Evolutionary conservation across 768 basidiomycete species (phyloP).

Genomic region (Podaxis rugospora): DNA sequence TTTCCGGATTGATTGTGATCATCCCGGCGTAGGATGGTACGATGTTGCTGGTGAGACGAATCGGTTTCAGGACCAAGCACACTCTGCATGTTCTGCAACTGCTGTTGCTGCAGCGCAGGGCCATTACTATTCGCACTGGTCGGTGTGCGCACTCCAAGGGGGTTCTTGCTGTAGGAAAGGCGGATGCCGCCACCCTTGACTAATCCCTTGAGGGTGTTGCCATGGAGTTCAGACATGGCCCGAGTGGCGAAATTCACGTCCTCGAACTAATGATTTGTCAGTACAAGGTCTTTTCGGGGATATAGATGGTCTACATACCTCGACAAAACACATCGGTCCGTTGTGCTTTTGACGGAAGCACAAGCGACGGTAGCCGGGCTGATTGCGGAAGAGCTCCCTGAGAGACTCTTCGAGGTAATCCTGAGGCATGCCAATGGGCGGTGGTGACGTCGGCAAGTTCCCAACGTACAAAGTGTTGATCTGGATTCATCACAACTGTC

Average conservation of each 20-base stretch:
- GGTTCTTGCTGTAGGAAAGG: constrained; percentile 97
- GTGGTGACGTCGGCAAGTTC: constrained; percentile 81
- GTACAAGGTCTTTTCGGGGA: constrained; percentile 52
- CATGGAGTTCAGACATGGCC: constrained; percentile 88
- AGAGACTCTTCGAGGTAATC: constrained; percentile 86
- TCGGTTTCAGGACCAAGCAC: constrained; percentile 10
- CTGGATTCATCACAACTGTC: constrained; percentile 25
- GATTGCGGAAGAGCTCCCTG: constrained; percentile 73
- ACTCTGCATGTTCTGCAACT: constrained; percentile 26
- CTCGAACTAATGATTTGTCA: constrained; percentile 61
- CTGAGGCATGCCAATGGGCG: constrained; percentile 66
- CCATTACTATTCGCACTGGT: constrained; percentile 46
- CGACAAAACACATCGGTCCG: constrained; percentile 99
- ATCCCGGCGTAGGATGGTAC: constrained; percentile 16
- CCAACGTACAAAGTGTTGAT: constrained; percentile 99
- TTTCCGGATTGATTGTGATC: constrained; percentile 8
- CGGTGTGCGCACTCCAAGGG: constrained; percentile 86
- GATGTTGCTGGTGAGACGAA: constrained; percentile 15
- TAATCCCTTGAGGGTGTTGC: constrained; percentile 83
- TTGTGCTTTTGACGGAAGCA: constrained; percentile 96
- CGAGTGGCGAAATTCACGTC: constrained; percentile 81
- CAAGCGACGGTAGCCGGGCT: constrained; percentile 85
- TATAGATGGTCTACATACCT: constrained; percentile 45
- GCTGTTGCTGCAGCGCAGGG: constrained; percentile 38
- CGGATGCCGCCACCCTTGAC: constrained; percentile 97